Conservation (phyloP, 2,329 filamentous ascomycete genomes). For the Fusarium xylarioides region DNA sequence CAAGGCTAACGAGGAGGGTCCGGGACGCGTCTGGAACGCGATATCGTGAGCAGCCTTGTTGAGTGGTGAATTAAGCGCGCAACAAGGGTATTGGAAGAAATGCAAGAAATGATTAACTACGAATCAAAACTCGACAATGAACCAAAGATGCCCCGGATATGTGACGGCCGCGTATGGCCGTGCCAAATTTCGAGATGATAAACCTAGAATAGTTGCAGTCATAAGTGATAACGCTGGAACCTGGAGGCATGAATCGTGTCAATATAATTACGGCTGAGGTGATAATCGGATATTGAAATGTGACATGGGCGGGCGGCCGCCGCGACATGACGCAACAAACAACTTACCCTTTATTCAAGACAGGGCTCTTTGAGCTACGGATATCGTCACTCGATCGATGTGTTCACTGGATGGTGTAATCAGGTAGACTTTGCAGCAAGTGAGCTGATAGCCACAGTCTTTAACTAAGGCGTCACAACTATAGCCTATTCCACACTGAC, state of each 20-base stretch:
- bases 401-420: constrained; percentile 2
- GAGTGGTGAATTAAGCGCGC: constrained; percentile 38
- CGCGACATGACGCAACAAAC: not conserved
- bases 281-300: constrained; percentile 11
- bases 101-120: constrained; percentile 15
- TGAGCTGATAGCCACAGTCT: constrained; percentile 16
- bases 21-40: constrained; percentile 27
- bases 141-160: constrained; percentile 12
- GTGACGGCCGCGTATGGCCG: constrained; percentile 28
- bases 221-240: constrained; percentile 1
- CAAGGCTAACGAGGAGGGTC: constrained; percentile 26
- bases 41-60: constrained; percentile 20
- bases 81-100: constrained; percentile 24
- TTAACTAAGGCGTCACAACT: not conserved
- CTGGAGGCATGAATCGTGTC: constrained; percentile 11
- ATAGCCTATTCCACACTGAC: not conserved
- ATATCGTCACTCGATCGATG: not conserved
- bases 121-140: constrained; percentile 27
- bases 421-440: constrained; percentile 5
- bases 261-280: constrained; percentile 16
- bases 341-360: not conserved
- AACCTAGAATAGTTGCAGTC: constrained; percentile 12
- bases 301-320: not conserved
- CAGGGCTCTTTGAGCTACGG: constrained; percentile 2
- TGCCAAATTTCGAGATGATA: constrained; percentile 31